Base-by-base conservation (phyloP, 768 basidiomycete species). In the Tubosaeta sp. region DNA sequence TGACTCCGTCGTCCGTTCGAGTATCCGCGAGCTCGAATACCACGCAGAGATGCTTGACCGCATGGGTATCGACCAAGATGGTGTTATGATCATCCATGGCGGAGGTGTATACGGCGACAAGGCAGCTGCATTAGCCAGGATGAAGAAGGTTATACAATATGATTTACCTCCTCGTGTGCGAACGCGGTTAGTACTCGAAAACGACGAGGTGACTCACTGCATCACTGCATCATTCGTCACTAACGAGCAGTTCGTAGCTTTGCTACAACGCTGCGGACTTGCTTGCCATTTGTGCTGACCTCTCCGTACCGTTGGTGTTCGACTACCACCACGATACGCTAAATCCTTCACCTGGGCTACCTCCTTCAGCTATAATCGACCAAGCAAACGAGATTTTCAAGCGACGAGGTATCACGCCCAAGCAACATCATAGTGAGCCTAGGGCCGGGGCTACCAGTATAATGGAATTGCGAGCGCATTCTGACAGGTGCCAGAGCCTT, bases 401-500 rank as follows among this genome's bases (percentile, higher is more conserved):
- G 27, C 75, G 76, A 41, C 83, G 89, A 12, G 86, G 89, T 7
- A 95, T 97, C 54, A 79, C 74, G 34, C 88, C 91, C 6, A 97
- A 97, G 71, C 94, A 95, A 64, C 95, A 97, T 70, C 79, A 95
- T 11, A 92, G 88, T 45, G 91, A 94, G 60, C 83, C 87, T n/a
- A 75, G 92, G n/a, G 80, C 84, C 2, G 92, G 93, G 2, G 91
- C 93, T 5, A 80, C 80, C 34, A 84, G 81, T 3, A 68, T 91
- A 26, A 94, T 93, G 87, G 91, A 95, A 66, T 72, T 82, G 57
- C 77, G 94, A 54, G 92, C 91, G 6, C 94, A 97, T 63, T 80
- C 92, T 0, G 89, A 94, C 62, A 77, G 93, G 19, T 94, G 91
- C 62, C 74, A 85, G 59, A 68, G 60, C 27, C 71, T 95, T 26